Conservation (phyloP, 768 basidiomycete genomes). For the Daedalea quercina region DNA sequence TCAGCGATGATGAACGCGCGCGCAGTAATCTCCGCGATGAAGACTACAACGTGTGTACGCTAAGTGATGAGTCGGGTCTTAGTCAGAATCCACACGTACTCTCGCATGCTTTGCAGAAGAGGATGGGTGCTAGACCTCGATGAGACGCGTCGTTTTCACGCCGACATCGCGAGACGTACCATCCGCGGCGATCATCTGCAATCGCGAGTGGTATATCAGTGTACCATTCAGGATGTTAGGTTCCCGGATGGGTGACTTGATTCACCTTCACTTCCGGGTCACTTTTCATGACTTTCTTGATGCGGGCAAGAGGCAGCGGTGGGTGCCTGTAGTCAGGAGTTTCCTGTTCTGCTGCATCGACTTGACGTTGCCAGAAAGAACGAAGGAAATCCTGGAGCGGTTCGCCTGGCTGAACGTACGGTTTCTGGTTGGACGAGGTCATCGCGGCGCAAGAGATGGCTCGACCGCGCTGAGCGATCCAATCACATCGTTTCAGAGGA, state of each 20-base stretch:
- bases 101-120: constrained; percentile 98
- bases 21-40: constrained; percentile 95
- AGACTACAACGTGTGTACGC: constrained; percentile 48
- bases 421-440: constrained; percentile 25
- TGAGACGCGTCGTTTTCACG: not conserved
- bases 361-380: constrained; percentile 87
- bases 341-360: constrained; percentile 82
- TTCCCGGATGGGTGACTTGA: not conserved
- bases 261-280: constrained; percentile 93
- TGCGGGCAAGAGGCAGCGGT: constrained; percentile 86
- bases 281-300: constrained; percentile 99
- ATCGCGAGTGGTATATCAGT: constrained; percentile 21
- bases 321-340: constrained; percentile 85
- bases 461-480: not conserved
- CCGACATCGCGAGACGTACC: constrained; percentile 36
- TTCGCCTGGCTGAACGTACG: constrained; percentile 79
- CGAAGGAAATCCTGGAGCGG: constrained; percentile 82
- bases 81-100: constrained; percentile 48
- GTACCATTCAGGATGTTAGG: not conserved
- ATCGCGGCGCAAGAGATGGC: constrained; percentile 6
- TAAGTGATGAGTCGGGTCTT: not conserved
- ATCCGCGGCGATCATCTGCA: constrained; percentile 93
- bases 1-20: constrained; percentile 95
- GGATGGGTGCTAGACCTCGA: constrained; percentile 65
- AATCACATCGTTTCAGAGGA: not conserved